Evolutionary conservation across 2,329 filamentous ascomycete species (phyloP).

Genomic region (Elsinoe fawcettii): DNA sequence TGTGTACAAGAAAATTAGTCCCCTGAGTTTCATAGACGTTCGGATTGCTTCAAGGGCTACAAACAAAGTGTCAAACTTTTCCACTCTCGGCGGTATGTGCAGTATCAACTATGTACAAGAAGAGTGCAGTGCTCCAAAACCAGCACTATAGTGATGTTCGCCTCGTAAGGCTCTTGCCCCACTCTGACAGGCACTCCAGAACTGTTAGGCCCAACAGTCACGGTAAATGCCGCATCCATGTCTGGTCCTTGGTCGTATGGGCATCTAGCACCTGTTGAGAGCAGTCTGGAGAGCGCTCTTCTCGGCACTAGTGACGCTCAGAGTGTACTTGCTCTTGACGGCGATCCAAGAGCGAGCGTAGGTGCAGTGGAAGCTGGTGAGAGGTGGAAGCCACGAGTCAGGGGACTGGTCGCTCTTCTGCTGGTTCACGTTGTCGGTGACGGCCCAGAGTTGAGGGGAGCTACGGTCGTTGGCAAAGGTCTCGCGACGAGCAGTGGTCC

Average conservation of each 20-base stretch:
- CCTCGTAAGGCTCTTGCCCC: neutral
- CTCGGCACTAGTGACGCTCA: slow-evolving; percentile 65
- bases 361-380: slow-evolving; percentile 64
- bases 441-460: slow-evolving; percentile 65
- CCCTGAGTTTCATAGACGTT: neutral
- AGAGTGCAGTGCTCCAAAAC: neutral
- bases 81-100: neutral
- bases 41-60: neutral
- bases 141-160: neutral
- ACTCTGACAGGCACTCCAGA: neutral
- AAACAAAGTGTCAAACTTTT: neutral
- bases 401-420: slow-evolving; percentile 66
- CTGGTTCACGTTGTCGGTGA: slow-evolving; percentile 70
- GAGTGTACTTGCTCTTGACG: slow-evolving; percentile 64
- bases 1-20: no score
- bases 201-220: neutral
- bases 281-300: slow-evolving; percentile 59
- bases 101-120: slow-evolving; percentile 6
- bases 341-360: slow-evolving; percentile 71
- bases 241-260: neutral
- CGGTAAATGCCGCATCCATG: neutral
- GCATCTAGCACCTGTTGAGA: slow-evolving; percentile 53
- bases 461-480: slow-evolving; percentile 52
- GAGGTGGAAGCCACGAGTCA: slow-evolving; percentile 67
- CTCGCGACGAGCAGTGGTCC: slow-evolving; percentile 61